phyloP scores from a whole-genome alignment of 257 asterid species.

The Fraxinus excelsior region DNA sequence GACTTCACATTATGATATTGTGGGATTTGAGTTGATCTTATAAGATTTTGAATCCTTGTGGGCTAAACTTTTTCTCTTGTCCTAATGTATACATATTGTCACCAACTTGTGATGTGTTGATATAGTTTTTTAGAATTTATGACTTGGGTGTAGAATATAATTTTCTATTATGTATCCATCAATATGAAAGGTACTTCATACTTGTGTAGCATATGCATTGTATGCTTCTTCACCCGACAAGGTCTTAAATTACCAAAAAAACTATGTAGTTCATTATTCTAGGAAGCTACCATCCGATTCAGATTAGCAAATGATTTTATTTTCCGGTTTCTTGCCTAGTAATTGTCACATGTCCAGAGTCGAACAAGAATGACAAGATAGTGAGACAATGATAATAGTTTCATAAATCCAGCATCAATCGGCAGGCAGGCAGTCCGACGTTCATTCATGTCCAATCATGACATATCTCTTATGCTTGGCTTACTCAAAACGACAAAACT shows the following conservation, averaged over 20 bases:
- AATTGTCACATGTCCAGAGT: neutral
- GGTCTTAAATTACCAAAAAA: neutral
- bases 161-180: neutral
- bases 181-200: neutral
- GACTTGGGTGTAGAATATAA: neutral
- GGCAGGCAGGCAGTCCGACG: neutral
- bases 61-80: neutral
- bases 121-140: neutral
- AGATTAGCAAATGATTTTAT: neutral
- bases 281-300: neutral
- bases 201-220: neutral
- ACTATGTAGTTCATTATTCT: neutral
- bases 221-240: neutral
- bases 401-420: neutral
- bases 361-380: neutral
- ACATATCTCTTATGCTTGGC: neutral
- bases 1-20: neutral
- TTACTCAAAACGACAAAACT: neutral
- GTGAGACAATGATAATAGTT: neutral
- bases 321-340: neutral
- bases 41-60: neutral
- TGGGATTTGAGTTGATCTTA: neutral
- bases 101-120: neutral
- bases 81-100: neutral
- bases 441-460: neutral